Percentiles rank a stretch among this genome's conserved stretches.
Evolutionary conservation across 106 monocot genomes (phyloP).

Genomic region (Allium cepa): DNA sequence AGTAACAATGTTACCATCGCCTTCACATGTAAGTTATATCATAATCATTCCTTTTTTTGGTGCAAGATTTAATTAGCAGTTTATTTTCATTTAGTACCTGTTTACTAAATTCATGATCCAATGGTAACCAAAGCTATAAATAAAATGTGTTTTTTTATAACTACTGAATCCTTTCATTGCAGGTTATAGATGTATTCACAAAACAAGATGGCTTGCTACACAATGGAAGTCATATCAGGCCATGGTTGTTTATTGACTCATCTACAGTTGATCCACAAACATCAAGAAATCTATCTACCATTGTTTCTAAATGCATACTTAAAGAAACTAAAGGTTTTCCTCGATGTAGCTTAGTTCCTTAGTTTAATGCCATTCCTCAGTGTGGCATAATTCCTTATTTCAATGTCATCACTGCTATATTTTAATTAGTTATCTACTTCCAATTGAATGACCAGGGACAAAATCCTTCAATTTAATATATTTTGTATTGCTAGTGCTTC

Average conservation of each 20-base stretch:
- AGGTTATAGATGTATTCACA: slow-evolving; percentile 86
- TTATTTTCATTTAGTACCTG: no score
- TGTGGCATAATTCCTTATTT: no score
- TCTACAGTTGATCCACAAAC: slow-evolving; percentile 94
- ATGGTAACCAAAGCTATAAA: no score
- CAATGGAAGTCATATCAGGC: slow-evolving; percentile 28
- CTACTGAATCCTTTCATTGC: slow-evolving; percentile 11
- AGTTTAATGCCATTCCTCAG: neutral
- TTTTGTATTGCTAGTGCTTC: no score
- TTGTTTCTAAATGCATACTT: slow-evolving; percentile 42
- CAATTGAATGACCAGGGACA: no score
- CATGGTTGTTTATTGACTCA: slow-evolving; percentile 95
- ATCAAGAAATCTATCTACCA: slow-evolving; percentile 62
- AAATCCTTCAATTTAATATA: no score
- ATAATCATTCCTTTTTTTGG: no score
- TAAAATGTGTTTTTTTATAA: no score
- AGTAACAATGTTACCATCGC: slow-evolving; percentile 87
- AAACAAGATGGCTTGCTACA: slow-evolving; percentile 69
- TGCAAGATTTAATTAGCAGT: no score
- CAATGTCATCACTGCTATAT: no score
- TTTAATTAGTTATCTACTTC: no score
- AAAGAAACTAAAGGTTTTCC: slow-evolving; percentile 64
- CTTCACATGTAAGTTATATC: slow-evolving; percentile 47
- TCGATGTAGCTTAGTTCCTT: neutral
- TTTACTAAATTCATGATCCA: no score